Percentiles rank a stretch among this genome's conserved stretches.
These are phyloP conservation scores for Aspergillus phoenicis DNA, from an alignment of 2,329 filamentous ascomycete genomes.

Conservation along the genomic window DNA sequence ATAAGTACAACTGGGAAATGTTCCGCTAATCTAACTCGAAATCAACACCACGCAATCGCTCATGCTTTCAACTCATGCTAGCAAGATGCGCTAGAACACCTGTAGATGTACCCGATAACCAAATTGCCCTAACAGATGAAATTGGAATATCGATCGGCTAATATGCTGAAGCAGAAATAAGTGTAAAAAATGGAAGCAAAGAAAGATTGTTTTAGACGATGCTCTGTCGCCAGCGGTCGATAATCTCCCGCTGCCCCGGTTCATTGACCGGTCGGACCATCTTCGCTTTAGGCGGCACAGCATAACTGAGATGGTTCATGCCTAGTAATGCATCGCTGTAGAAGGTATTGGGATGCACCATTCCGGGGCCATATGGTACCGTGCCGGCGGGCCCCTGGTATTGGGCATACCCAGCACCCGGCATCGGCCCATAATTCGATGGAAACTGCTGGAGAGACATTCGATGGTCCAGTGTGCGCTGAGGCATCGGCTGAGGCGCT, in stretches of 20 bases:
- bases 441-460: constrained; percentile 37
- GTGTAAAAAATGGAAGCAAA: not conserved
- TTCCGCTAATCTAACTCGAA: not conserved
- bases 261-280: constrained; percentile 46
- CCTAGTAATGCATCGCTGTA: constrained; percentile 33
- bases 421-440: constrained; percentile 22
- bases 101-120: not conserved
- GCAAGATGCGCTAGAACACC: not conserved
- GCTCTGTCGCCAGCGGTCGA: constrained; percentile 62
- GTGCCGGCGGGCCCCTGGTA: constrained; percentile 23
- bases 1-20: not conserved
- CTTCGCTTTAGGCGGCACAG: constrained; percentile 28
- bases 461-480: constrained; percentile 26
- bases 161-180: not conserved
- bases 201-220: constrained; percentile 27
- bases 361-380: constrained; percentile 30
- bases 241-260: constrained; percentile 56
- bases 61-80: constrained; percentile 6
- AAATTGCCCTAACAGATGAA: not conserved
- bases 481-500: constrained; percentile 20
- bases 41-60: not conserved
- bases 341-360: constrained; percentile 29
- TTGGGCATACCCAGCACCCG: constrained; percentile 18
- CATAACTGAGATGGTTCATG: constrained; percentile 32
- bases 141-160: not conserved